These are phyloP conservation scores for Tolypocladium nubicola DNA, from an alignment of 2,329 filamentous ascomycete species.

Conservation along the genomic window DNA sequence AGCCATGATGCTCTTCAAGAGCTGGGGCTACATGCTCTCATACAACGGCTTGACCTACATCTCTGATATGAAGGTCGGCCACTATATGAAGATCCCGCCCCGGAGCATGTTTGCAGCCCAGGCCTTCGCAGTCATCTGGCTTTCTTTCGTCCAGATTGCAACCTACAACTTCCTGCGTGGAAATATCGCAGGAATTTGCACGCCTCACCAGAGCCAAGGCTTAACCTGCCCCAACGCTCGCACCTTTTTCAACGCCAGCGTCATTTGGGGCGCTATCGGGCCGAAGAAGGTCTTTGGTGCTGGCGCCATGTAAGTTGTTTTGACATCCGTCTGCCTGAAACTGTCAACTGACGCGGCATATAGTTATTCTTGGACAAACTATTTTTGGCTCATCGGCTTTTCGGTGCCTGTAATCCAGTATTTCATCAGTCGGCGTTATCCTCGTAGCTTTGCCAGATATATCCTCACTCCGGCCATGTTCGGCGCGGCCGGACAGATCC, in stretches of 20 bases:
- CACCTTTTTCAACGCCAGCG: slow-evolving; percentile 50
- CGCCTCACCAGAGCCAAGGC: slow-evolving; percentile 31
- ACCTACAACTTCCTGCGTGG: slow-evolving; percentile 27
- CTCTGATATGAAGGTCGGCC: slow-evolving; percentile 40
- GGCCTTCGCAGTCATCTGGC: slow-evolving; percentile 26
- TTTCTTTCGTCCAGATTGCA: slow-evolving; percentile 24
- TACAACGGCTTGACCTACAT: slow-evolving; percentile 35
- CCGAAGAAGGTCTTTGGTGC: slow-evolving; percentile 21
- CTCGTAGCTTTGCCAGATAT: slow-evolving; percentile 33
- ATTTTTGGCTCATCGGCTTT: slow-evolving; percentile 44
- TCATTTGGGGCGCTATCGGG: slow-evolving; percentile 51
- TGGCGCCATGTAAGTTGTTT: slow-evolving; percentile 13
- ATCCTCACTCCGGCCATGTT: slow-evolving; percentile 43
- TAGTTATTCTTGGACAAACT: slow-evolving; percentile 36
- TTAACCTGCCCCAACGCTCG: slow-evolving; percentile 46
- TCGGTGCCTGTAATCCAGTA: slow-evolving; percentile 37
- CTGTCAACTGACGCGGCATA: not conserved
- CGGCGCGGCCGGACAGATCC: slow-evolving; percentile 37
- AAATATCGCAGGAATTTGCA: slow-evolving; percentile 43
- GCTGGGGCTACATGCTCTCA: slow-evolving; percentile 33
- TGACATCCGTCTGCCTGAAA: not conserved
- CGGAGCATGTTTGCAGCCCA: slow-evolving; percentile 36
- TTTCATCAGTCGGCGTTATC: slow-evolving; percentile 33
- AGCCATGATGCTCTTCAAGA: slow-evolving; percentile 39
- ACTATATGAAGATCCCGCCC: slow-evolving; percentile 43